Conservation (phyloP, 768 basidiomycete genomes). For the Trametes villosa region DNA sequence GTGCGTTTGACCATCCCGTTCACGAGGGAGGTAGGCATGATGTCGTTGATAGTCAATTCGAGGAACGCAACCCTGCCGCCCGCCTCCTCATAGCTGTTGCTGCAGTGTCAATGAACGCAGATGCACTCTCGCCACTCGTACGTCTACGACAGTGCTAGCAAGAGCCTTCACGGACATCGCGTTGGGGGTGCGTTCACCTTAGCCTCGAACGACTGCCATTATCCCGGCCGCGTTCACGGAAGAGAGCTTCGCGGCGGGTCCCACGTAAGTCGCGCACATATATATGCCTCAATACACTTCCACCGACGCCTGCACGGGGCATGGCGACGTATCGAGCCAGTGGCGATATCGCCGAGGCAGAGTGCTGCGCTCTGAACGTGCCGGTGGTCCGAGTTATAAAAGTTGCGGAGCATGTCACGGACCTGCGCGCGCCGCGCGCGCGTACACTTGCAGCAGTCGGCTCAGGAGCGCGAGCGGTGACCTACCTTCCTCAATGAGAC, state of each 20-base stretch:
- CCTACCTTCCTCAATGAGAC: constrained; percentile 88
- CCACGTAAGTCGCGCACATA: constrained; percentile 42
- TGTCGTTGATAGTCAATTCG: no score
- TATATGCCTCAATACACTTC: neutral
- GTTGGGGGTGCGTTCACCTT: constrained; percentile 55
- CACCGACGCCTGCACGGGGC: no score
- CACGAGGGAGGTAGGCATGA: no score
- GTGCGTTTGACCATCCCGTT: constrained; percentile 86
- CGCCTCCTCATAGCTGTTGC: constrained; percentile 80
- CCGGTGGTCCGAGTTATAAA: constrained; percentile 97
- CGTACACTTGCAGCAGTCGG: constrained; percentile 86
- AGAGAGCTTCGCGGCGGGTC: constrained; percentile 69
- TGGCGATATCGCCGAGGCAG: constrained; percentile 79
- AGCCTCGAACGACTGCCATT: constrained; percentile 87
- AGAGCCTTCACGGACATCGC: neutral
- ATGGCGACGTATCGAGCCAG: constrained; percentile 52
- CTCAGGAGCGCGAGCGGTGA: constrained; percentile 72
- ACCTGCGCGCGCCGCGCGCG: constrained; percentile 86
- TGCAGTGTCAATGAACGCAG: constrained; percentile 76
- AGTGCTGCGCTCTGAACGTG: constrained; percentile 92
- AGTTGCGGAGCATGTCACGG: constrained; percentile 90
- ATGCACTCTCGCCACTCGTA: constrained; percentile 87
- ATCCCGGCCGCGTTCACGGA: constrained; percentile 86
- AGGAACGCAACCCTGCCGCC: no score
- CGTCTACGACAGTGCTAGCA: neutral